Base-by-base conservation (phyloP, 2,329 filamentous ascomycete genomes). In the Colletotrichum agaves region DNA sequence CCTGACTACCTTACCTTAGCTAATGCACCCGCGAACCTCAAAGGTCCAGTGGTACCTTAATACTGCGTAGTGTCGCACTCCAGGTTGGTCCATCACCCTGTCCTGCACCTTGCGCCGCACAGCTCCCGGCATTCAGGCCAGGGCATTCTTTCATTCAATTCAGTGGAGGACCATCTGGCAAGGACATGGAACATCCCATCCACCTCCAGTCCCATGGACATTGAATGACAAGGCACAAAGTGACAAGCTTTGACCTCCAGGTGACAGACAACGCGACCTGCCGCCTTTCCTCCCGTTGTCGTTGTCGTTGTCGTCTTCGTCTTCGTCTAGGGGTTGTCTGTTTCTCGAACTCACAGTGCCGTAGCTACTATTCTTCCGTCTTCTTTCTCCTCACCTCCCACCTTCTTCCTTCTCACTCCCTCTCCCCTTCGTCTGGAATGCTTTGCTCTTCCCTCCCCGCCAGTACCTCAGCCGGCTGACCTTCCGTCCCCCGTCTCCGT, bases 341-440 rank as follows among this genome's bases (percentile, higher is more conserved):
- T 27, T 27, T 8, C 6, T 27, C 27, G 8, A 27, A 27, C 27
- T 27, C 27, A 4, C 23, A 5, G 3, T 27, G 6, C 23, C 23
- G 1, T 27, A 5, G 23, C 23, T 33, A 10, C 13, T n/a, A 23
- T 52, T 52, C 49, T 33, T 52, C 49, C 49, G 12, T 15, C 17
- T 33, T n/a, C 15, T 19, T 44, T 44, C 41, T 47, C 13, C 43
- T 57, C 21, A 19, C 55, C 53, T 57, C 37, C 11, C 43, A 33
- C 21, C 23, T 27, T 23, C 15, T 43, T 35, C 17, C 7, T 35
- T 15, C n/a, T 15, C 13, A 21, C n/a, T 52, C 10, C 6, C n/a
- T 46, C 47, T n/a, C 37, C 43, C 52, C 35, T 37, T 31, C 10
- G 44, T 23, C 41, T 68, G 61, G 65, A 68, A 68, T 68, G 65